A percentile compares a stretch with the other conserved stretches of the same genome.
These are phyloP conservation scores for Trichodelitschia bisporula DNA, from an alignment of 495 filamentous ascomycete species.

Conservation along the genomic window DNA sequence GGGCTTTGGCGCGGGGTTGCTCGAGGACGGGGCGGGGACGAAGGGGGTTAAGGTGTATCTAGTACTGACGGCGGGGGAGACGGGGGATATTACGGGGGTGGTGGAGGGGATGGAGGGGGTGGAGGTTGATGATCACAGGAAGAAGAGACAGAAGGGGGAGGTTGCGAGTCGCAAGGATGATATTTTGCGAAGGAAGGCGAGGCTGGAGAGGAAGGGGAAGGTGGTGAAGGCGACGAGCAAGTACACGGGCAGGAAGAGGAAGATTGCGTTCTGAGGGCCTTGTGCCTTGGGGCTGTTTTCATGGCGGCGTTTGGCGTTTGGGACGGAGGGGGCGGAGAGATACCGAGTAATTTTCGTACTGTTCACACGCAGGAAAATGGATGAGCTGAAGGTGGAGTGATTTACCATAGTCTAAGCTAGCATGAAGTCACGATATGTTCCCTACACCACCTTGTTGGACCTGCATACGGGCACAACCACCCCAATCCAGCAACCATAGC, in stretches of 20 bases:
- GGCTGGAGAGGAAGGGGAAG: conserved; percentile 85
- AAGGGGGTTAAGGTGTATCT: conserved; percentile 88
- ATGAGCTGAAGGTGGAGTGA: too few species aligned
- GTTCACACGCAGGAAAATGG: too few species aligned
- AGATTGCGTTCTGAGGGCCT: conserved; percentile 27
- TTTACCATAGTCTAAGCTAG: too few species aligned
- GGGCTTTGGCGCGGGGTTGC: conserved; percentile 80
- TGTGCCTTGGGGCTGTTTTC: too few species aligned
- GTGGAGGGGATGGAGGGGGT: conserved; percentile 74
- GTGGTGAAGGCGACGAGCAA: conserved; percentile 74
- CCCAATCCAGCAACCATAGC: too few species aligned
- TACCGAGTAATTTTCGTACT: too few species aligned
- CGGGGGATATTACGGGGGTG: conserved; percentile 60
- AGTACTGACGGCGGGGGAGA: conserved; percentile 68
- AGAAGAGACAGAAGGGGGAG: conserved; percentile 18
- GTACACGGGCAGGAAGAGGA: conserved; percentile 74
- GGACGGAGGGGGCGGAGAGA: too few species aligned
- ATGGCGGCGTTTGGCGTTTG: too few species aligned
- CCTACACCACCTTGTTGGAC: too few species aligned
- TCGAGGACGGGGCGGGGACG: conserved; percentile 88
- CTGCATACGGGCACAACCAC: too few species aligned
- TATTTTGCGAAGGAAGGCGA: conserved; percentile 89
- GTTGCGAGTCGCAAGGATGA: conserved; percentile 69
- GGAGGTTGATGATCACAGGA: conserved; percentile 51
- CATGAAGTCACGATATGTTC: too few species aligned